Evolutionary conservation across 2,329 filamentous ascomycete genomes (phyloP), one percentile per base, ranked within the genome.

Genomic region (Pezicula radicicola): DNA sequence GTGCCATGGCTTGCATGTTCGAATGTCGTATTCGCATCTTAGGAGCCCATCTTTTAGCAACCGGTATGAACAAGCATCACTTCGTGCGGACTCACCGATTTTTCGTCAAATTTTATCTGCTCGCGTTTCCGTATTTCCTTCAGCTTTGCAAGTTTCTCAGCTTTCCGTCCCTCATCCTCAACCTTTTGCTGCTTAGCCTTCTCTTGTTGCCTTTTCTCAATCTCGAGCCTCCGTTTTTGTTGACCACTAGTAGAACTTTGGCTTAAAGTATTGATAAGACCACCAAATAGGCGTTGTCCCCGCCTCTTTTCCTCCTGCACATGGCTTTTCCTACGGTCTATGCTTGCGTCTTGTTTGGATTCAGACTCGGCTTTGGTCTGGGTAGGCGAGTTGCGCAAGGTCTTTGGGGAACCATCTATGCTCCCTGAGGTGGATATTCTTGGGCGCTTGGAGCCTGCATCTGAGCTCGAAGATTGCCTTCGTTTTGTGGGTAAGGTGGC

Each of bases 231-330:
- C 62, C 83, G 84, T 70, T 81, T 87, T 71, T 87, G 84, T 75
- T 77, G 81, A 59, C 73, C 77, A 73, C 66, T 77, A 60, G 76
- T 80, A 65, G 79, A 79, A 62, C 80, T 85, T 71, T 93, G 88
- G 69, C 87, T 91, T 54, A 96, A 78, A 36, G 64, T 63, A 52
- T 60, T 68, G 8, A 68, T 45, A 15, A 95, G 73, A 35, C 87
- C 89, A 55, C 93, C 92, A 66, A 97, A 97, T 55, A 97, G 77
- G 49, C 93, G 82, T 69, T 89, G 87, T 19, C 89, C 89, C 36
- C 93, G 87, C 67, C 89, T 91, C 69, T 86, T 90, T 67, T 97
- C 93, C 63, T 95, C 88, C 52, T 84, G 75, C 27, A 76, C 72
- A 48, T 78, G 71, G 51, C 67, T 74, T 56, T 68, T 71, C 47